A percentile compares a stretch with the other conserved stretches of the same genome.
Conservation (phyloP, 805 yeast species). For the Candida montana region DNA sequence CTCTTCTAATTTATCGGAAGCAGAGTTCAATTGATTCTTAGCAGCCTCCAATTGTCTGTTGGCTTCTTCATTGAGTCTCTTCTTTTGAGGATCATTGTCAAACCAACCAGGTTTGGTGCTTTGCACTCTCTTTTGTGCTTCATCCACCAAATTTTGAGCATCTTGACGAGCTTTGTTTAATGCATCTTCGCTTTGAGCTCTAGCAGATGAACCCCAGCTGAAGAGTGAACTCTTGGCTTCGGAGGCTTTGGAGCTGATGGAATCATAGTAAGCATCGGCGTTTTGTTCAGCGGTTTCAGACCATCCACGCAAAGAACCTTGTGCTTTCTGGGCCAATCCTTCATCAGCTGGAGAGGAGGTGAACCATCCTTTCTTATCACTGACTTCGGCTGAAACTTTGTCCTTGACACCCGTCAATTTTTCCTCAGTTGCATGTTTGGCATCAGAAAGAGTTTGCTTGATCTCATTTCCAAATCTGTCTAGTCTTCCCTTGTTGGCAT, state of each 20-base stretch:
- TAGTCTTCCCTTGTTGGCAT: conserved; percentile 12
- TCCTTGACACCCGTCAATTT: conserved; percentile 12
- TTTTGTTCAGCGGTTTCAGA: conserved; percentile 37
- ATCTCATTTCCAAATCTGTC: conserved; percentile 14
- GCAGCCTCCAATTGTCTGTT: conserved; percentile 21
- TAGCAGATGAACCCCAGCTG: conserved; percentile 16
- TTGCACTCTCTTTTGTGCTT: conserved; percentile 30
- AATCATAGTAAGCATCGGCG: conserved; percentile 23
- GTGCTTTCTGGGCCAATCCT: conserved; percentile 28
- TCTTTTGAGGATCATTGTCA: conserved; percentile 20
- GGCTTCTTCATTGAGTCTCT: conserved; percentile 25
- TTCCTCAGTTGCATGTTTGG: conserved; percentile 18
- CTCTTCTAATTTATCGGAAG: conserved; percentile 12
- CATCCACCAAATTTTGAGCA: conserved; percentile 29
- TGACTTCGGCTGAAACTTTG: conserved; percentile 9
- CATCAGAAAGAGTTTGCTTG: conserved; percentile 14
- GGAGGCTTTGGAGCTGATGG: conserved; percentile 10
- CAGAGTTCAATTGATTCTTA: conserved; percentile 18
- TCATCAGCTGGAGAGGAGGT: conserved; percentile 21
- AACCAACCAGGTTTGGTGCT: conserved; percentile 29
- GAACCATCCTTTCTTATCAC: conserved; percentile 11
- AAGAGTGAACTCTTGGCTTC: conserved; percentile 13
- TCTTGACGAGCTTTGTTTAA: conserved; percentile 19
- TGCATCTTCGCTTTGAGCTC: conserved; percentile 11
- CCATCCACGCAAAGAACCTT: conserved; percentile 37